Evolutionary conservation across 768 basidiomycete genomes (phyloP).

Genomic region (Tulasnella sp.): DNA sequence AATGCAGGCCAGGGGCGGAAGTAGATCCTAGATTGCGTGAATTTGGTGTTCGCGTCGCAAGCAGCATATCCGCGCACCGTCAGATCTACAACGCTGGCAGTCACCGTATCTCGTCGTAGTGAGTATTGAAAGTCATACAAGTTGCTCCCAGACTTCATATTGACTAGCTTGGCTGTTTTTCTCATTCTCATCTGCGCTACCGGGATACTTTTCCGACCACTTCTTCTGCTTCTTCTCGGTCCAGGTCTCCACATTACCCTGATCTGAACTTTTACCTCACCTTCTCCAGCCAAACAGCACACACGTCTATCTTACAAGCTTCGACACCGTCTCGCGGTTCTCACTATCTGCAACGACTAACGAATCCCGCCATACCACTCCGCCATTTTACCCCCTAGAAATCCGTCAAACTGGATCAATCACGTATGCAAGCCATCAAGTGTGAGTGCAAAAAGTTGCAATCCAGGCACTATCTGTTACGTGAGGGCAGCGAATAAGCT

Average conservation of each 20-base stretch:
- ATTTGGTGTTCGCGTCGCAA: too few species aligned
- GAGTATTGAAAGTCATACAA: too few species aligned
- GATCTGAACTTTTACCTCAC: neutral
- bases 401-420: neutral
- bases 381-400: neutral
- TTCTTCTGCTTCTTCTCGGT: neutral
- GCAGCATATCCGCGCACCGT: too few species aligned
- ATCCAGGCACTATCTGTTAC: neutral
- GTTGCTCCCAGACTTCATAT: too few species aligned
- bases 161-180: too few species aligned
- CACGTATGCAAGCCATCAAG: slow-evolving; percentile 17
- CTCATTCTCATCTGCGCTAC: too few species aligned
- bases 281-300: too few species aligned
- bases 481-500: too few species aligned
- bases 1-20: too few species aligned
- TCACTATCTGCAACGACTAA: neutral
- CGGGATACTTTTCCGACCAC: neutral
- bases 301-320: neutral
- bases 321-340: neutral
- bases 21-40: too few species aligned
- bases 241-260: neutral
- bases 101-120: too few species aligned
- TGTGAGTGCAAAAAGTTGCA: slow-evolving; percentile 1
- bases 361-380: neutral
- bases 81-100: too few species aligned